These are phyloP conservation scores for Periconia digitata DNA, from an alignment of 2,329 filamentous ascomycete species.

Conservation along the genomic window DNA sequence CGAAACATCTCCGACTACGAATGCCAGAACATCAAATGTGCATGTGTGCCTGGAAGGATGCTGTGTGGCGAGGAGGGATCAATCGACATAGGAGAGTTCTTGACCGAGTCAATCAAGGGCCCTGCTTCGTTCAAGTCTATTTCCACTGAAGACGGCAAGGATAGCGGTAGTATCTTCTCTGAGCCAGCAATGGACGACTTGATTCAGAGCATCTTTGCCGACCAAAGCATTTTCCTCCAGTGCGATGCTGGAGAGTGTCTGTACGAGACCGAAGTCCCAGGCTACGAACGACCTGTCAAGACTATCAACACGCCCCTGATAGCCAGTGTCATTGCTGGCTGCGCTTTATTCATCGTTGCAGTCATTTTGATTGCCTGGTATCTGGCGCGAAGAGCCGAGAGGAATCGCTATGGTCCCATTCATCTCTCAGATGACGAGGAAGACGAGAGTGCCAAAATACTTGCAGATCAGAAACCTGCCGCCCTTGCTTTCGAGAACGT, in stretches of 20 bases:
- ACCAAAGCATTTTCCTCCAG: conserved; percentile 79
- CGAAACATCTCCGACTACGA: conserved; percentile 82
- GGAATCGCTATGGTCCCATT: conserved; percentile 68
- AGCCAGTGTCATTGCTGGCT: conserved; percentile 85
- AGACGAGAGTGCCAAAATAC: conserved; percentile 78
- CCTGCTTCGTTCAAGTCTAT: conserved; percentile 81
- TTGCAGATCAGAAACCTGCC: conserved; percentile 89
- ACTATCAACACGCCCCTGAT: conserved; percentile 97
- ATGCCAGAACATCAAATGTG: conserved; percentile 82
- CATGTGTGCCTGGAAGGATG: conserved; percentile 88
- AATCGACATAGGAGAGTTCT: conserved; percentile 87
- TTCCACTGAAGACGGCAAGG: conserved; percentile 58
- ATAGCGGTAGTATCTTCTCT: conserved; percentile 78
- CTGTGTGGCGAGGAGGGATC: conserved; percentile 90
- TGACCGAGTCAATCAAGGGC: conserved; percentile 79
- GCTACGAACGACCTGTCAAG: conserved; percentile 85
- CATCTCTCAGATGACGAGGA: conserved; percentile 81
- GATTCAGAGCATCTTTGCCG: conserved; percentile 86
- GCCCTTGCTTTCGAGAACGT: conserved; percentile 87
- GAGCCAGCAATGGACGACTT: conserved; percentile 92
- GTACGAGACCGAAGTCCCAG: conserved; percentile 88
- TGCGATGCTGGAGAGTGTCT: conserved; percentile 91
- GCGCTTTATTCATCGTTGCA: conserved; percentile 83
- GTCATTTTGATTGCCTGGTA: conserved; percentile 86
- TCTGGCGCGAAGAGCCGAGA: conserved; percentile 70